Evolutionary conservation across 805 yeast species (phyloP), one percentile per base, ranked within the genome.

Genomic region (Candida tammaniensis): DNA sequence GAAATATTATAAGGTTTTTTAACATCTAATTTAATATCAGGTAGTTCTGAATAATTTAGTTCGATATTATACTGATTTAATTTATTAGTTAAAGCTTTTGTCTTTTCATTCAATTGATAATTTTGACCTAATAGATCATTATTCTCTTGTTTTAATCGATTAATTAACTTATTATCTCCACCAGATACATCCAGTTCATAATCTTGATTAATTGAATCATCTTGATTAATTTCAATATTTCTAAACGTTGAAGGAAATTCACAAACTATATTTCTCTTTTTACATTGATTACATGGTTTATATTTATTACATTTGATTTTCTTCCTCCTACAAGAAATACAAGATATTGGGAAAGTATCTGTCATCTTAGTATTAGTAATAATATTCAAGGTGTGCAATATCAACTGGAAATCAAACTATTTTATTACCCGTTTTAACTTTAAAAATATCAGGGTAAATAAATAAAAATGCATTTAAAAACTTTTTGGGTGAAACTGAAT

Each of bases 161-260:
- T 47, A 5, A 55, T 24, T 23, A 29, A 8, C 7, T 24, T 20
- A 5, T 17, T 9, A 9, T 17, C 15, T 22, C 15, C 25, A 6
- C 29, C 32, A 13, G 24, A 33, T 14, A 18, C 22, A 27, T 32
- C 36, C 8, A 12, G 17, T n/a, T 22, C 21, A 17, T 15, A 25
- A 6, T 31, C 21, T 10, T 7, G 28, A 3, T 33, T 17, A n/a
- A 21, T n/a, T 10, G 20, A 20, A 7, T 31, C 34, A n/a, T 36
- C 38, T 13, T 27, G 59, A 30, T 48, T 43, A 29, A 57, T 56
- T 36, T 55, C 58, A 23, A 68, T 69, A 23, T 72, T 70, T 35
- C 77, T 49, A 39, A 71, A 71, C 12, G 69, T 71, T 3, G 67
- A 52, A 1, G 77, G 77, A 42, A 68, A 71, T 27, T 60, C 63